Percentiles rank a stretch among this genome's conserved stretches.
Evolutionary conservation across 257 asterid genomes (phyloP).

Genomic region (Penstemon newberryi): DNA sequence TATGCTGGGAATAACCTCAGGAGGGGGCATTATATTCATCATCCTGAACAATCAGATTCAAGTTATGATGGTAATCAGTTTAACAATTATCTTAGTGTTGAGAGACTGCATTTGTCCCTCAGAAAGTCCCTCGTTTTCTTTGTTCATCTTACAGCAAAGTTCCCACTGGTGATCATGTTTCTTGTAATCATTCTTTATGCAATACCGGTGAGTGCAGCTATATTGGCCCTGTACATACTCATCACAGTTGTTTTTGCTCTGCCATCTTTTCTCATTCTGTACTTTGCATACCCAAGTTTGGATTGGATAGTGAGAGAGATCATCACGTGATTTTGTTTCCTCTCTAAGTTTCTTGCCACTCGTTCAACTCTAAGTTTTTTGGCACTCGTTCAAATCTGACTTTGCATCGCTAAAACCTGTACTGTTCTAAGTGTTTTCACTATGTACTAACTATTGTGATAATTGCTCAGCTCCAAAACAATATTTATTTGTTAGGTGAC

Average conservation of each 20-base stretch:
- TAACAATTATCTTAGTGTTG: slow-evolving; percentile 42
- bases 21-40: slow-evolving; percentile 39
- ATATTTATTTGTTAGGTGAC: background rate
- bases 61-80: slow-evolving; percentile 33
- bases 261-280: slow-evolving; percentile 80
- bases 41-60: slow-evolving; percentile 47
- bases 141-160: slow-evolving; percentile 78
- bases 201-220: slow-evolving; percentile 87
- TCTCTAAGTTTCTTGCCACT: too few species aligned
- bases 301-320: slow-evolving; percentile 96
- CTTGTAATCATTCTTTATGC: slow-evolving; percentile 73
- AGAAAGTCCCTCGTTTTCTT: slow-evolving; percentile 66
- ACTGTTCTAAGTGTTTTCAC: background rate
- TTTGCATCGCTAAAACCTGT: background rate
- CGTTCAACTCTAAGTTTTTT: too few species aligned
- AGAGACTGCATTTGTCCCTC: slow-evolving; percentile 58
- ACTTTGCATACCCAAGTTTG: slow-evolving; percentile 91
- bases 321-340: slow-evolving; percentile 45
- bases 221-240: slow-evolving; percentile 74
- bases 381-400: too few species aligned
- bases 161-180: slow-evolving; percentile 75
- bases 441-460: background rate
- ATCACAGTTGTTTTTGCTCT: slow-evolving; percentile 74
- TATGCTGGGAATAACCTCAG: slow-evolving; percentile 32
- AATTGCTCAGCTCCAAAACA: background rate